Base-by-base conservation (phyloP, 768 basidiomycete genomes). In the Psilocybe tampanensis region DNA sequence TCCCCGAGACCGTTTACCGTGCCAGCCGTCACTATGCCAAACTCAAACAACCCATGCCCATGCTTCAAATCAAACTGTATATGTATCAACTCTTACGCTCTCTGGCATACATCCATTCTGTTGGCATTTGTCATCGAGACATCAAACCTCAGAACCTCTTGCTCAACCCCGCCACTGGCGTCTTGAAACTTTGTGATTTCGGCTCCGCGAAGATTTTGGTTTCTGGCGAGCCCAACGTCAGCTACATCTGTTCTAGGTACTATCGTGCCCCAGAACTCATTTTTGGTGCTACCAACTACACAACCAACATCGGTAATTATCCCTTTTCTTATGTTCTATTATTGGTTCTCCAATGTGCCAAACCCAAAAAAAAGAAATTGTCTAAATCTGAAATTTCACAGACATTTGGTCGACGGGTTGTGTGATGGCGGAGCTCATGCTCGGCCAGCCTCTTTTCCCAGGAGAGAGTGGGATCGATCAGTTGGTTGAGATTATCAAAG, bases 321-420 rank as follows among this genome's bases (percentile, higher is more conserved):
- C n/a, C n/a, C 66, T 89, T 80, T 44, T 21, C 26, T n/a, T 41
- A 9, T 55, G 29, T 24, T 19, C 29, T 51, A 42, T 17, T 42
- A 53, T 50, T 59, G 51, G 36, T 55, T 33, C n/a, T n/a, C n/a
- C n/a, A n/a, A n/a, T n/a, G n/a, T n/a, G n/a, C n/a, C n/a, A n/a
- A n/a, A n/a, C n/a, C n/a, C n/a, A n/a, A n/a, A n/a, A n/a, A n/a
- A n/a, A n/a, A 39, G 39, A 51, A 50, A 36, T 55, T 19, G 15
- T 54, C 61, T 60, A 56, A 61, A 55, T 61, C 55, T 50, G 33
- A 52, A 47, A n/a, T 9, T 45, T 19, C 18, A 66, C 29, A 95
- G 95, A 99, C 70, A 95, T 99, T 68, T 99, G 97, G 97, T 98
- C 95, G 67, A 98, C 96, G 41, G 97, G 97, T 33, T 99, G 97